Evolutionary conservation across 192 early-diverging fungal genomes (phyloP).

Genomic region (Coemansia sp.): DNA sequence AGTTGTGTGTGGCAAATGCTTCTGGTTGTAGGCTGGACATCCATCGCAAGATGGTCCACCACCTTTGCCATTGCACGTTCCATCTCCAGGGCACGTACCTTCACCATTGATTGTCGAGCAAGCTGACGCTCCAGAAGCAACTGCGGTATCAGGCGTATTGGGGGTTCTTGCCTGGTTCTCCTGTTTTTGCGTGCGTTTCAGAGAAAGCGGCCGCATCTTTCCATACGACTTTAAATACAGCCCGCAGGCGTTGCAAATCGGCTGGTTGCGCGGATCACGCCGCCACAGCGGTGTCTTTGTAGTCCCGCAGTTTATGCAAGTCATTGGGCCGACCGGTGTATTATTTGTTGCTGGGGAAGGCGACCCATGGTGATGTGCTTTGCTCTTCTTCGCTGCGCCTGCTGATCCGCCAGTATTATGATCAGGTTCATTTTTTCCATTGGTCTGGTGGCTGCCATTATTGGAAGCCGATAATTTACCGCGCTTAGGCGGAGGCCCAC

Average conservation of each 20-base stretch:
- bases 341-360: background rate
- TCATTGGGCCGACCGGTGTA: constrained; percentile 40
- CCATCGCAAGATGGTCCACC: constrained; percentile 71
- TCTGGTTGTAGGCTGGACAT: constrained; percentile 75
- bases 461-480: background rate
- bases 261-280: constrained; percentile 67
- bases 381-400: background rate
- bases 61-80: constrained; percentile 74
- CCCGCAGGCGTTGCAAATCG: constrained; percentile 82
- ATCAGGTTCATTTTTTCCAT: too few species aligned
- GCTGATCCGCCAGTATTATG: background rate
- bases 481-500: constrained; percentile 23
- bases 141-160: background rate
- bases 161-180: constrained; percentile 7
- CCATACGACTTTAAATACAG: constrained; percentile 55
- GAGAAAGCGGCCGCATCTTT: constrained; percentile 51
- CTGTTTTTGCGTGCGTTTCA: constrained; percentile 41
- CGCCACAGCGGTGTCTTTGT: constrained; percentile 81
- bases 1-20: constrained; percentile 46
- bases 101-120: constrained; percentile 13
- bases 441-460: background rate
- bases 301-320: constrained; percentile 75
- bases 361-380: background rate
- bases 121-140: background rate
- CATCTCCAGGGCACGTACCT: constrained; percentile 74